Conservation (phyloP, 139 green algal species). For the Haematococcus lacustris region DNA sequence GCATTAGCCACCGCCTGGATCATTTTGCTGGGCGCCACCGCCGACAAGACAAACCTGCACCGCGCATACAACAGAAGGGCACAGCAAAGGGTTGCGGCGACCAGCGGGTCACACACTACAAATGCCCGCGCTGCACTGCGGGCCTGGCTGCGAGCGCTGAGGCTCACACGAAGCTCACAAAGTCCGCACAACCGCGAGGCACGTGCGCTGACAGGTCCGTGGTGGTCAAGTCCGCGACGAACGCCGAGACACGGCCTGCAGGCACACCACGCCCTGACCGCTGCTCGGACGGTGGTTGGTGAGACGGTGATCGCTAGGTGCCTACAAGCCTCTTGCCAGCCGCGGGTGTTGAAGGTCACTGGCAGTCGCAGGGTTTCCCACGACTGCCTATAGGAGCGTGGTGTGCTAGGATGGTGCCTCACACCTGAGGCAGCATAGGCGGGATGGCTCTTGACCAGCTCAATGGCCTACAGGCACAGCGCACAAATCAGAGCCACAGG, state of each 20-base stretch:
- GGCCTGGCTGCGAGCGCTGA: not conserved
- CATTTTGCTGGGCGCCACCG: slow-evolving; percentile 72
- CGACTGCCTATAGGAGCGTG: not conserved
- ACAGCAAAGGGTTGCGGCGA: not conserved
- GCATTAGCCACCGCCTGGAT: slow-evolving; percentile 50
- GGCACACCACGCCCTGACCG: not conserved
- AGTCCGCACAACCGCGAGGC: slow-evolving; percentile 34
- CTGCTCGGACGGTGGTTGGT: not conserved
- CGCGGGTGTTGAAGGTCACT: not conserved
- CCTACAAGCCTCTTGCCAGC: not conserved
- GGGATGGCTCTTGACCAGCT: slow-evolving; percentile 55
- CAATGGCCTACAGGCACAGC: slow-evolving; percentile 62
- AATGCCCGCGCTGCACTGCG: not conserved
- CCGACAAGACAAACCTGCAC: slow-evolving; percentile 94
- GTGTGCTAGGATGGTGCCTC: slow-evolving; percentile 11
- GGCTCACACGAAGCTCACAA: slow-evolving; percentile 27
- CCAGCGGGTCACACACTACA: not conserved
- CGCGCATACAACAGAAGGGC: slow-evolving; percentile 20
- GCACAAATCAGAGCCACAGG: too few species aligned
- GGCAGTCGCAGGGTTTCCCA: too few species aligned
- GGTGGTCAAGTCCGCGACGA: slow-evolving; percentile 78
- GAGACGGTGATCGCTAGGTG: not conserved
- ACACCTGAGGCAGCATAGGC: slow-evolving; percentile 12
- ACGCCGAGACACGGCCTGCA: slow-evolving; percentile 48
- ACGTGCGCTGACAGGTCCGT: slow-evolving; percentile 27